Evolutionary conservation across 2,329 filamentous ascomycete genomes (phyloP), one percentile per base, ranked within the genome.

Genomic region (Aphanoascus verrucosus): DNA sequence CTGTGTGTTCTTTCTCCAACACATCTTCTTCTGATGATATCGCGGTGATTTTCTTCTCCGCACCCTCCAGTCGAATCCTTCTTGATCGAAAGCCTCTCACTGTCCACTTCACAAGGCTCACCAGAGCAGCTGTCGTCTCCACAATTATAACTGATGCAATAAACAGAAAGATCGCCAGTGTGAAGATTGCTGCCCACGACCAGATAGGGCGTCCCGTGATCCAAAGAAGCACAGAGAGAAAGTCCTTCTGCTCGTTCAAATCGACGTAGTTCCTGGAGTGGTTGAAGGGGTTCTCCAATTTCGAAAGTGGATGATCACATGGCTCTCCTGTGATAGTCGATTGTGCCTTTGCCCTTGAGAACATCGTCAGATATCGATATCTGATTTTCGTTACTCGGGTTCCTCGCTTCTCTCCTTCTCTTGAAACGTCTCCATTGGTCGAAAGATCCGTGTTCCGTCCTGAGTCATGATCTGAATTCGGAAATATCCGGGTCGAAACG

Each of bases 131-230:
- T 19, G 32, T 43, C 8, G 49, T 34, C 20, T 57, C 55, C 11
- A 53, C 56, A 23, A 57, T 49, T n/a, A 59, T 40, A 12, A 55
- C 49, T 5, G 55, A 55, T 14, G 57, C 28, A 7, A 59, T 48
- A 28, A 56, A 55, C 14, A 59, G 48, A 20, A 55, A 12, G 28
- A 53, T 43, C 31, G 56, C 20, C 5, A 53, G 23, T 3, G 28
- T 35, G 15, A 49, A 28, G 17, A 52, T 15, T 12, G 52, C 23
- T 19, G 23, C 15, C 46, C 44, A 53, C 1, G 53, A 35, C 46
- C 53, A 48, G 20, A 54, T 28, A n/a, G 55, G 55, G 11, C 44
- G 47, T 8, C 37, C 55, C 19, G 43, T 52, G 9, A 56, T n/a
- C 41, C 41, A 40, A 23, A 35, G 11, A 8, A 46, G 7, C 11